Conservation (phyloP, 192 early-diverging fungal species). For the Chytriomyces sp. region DNA sequence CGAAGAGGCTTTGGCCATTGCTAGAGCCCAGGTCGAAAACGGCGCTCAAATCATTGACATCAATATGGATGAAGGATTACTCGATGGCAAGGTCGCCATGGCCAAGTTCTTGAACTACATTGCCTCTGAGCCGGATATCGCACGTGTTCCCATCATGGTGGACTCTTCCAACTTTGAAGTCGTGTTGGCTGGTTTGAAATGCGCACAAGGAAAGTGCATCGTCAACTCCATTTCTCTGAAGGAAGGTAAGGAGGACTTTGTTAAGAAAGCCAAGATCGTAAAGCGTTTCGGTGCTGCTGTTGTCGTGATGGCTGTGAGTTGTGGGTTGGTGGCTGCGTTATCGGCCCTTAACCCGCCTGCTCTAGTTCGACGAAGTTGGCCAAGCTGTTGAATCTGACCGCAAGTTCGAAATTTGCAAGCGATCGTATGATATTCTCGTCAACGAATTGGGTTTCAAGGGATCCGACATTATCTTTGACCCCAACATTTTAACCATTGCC, state of each 20-base stretch:
- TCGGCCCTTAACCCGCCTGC: neutral
- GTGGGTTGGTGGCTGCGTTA: neutral
- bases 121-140: conserved; percentile 91
- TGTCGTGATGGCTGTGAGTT: conserved; percentile 87
- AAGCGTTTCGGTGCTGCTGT: conserved; percentile 92
- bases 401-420: conserved; percentile 87
- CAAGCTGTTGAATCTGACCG: conserved; percentile 83
- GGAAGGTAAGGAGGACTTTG: conserved; percentile 90
- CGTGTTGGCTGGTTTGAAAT: conserved; percentile 91
- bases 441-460: conserved; percentile 83
- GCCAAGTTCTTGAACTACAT: conserved; percentile 91
- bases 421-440: conserved; percentile 87
- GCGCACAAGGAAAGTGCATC: conserved; percentile 95
- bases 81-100: conserved; percentile 94
- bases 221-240: conserved; percentile 97
- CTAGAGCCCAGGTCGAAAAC: conserved; percentile 89
- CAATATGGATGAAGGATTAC: conserved; percentile 96
- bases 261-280: conserved; percentile 86
- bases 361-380: conserved; percentile 86
- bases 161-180: conserved; percentile 99
- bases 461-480: conserved; percentile 85
- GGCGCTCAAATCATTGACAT: conserved; percentile 94
- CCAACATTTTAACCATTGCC: conserved; percentile 95
- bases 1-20: conserved; percentile 93
- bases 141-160: conserved; percentile 88